Percentiles rank a stretch among this genome's conserved stretches.
Evolutionary conservation across 2,329 filamentous ascomycete genomes (phyloP).

Genomic region (Pseudovirgaria hyperparasitica): DNA sequence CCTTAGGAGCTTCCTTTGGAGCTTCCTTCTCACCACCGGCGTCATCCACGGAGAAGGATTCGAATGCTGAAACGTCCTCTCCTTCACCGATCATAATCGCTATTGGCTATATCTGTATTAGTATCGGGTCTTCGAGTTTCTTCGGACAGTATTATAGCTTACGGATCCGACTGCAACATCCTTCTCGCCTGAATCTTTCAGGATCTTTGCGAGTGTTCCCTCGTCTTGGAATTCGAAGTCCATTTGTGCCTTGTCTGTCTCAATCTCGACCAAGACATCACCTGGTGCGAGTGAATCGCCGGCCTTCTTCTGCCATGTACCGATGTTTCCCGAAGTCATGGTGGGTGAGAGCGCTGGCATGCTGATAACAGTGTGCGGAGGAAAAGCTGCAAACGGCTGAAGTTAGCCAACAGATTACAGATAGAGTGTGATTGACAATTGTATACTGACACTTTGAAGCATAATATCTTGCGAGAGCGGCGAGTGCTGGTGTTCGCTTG

Average conservation of each 20-base stretch:
- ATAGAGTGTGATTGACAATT: constrained; percentile 1
- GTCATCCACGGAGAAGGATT: constrained; percentile 76
- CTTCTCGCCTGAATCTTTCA: constrained; percentile 88
- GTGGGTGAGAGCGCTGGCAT: constrained; percentile 98
- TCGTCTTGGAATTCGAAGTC: constrained; percentile 99
- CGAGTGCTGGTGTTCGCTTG: constrained; percentile 38
- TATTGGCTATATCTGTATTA: constrained; percentile 58
- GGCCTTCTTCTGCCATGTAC: constrained; percentile 93
- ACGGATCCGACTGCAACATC: constrained; percentile 90
- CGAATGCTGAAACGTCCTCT: constrained; percentile 75
- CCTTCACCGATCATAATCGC: constrained; percentile 90
- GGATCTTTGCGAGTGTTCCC: constrained; percentile 84
- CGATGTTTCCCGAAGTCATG: constrained; percentile 95
- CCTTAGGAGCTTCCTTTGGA: constrained; percentile 49
- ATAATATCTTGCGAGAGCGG: constrained; percentile 53
- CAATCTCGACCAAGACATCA: constrained; percentile 94
- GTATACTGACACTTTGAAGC: constrained; percentile 51
- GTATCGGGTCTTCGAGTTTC: constrained; percentile 2
- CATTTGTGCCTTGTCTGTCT: constrained; percentile 99
- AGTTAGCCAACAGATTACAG: constrained; percentile 15
- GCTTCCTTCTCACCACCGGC: constrained; percentile 71
- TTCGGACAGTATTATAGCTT: constrained; percentile 20
- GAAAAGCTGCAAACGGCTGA: constrained; percentile 56
- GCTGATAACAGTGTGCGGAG: constrained; percentile 85
- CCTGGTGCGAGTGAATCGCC: constrained; percentile 80